Evolutionary conservation across 352 stramenopile species (phyloP).

Genomic region (Phytopythium aichiense): DNA sequence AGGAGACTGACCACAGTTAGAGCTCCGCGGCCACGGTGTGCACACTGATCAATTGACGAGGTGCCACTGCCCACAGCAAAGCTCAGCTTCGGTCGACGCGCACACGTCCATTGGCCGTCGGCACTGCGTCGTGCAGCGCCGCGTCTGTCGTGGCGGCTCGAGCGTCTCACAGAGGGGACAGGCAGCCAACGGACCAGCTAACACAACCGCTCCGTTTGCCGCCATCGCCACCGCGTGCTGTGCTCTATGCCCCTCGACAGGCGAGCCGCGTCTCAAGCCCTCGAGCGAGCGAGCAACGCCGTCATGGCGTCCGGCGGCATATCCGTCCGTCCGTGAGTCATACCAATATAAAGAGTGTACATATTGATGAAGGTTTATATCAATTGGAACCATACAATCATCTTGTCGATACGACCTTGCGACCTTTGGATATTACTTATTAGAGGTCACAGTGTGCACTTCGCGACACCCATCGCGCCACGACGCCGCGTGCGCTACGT

Average conservation of each 20-base stretch:
- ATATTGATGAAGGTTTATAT: neutral
- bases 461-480: neutral
- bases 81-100: no score
- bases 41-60: no score
- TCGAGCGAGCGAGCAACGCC: neutral
- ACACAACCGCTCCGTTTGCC: neutral
- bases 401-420: neutral
- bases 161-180: no score
- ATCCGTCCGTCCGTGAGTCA: no score
- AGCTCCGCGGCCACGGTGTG: no score
- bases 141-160: no score
- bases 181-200: no score
- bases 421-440: neutral
- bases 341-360: neutral
- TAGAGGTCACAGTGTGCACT: neutral
- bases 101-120: no score
- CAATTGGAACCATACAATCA: neutral
- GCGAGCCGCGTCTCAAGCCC: neutral
- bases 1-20: no score
- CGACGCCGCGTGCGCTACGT: neutral
- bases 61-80: no score
- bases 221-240: neutral
- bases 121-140: no score
- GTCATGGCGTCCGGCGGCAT: neutral
- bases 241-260: neutral